phyloP scores from a whole-genome alignment of 768 basidiomycete species.

The Hericium coralloides region DNA sequence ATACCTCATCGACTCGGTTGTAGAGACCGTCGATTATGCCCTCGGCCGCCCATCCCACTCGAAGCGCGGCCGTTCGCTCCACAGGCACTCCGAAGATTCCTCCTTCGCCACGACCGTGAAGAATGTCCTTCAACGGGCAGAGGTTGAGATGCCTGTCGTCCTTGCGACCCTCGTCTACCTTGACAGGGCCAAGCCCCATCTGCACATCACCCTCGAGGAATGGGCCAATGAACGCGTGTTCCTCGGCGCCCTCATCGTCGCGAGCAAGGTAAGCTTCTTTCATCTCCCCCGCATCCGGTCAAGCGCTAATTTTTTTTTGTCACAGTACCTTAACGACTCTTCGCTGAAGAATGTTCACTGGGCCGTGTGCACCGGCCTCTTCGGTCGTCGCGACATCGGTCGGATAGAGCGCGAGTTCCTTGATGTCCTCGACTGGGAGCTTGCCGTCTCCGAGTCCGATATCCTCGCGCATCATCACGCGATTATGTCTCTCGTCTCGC shows the following conservation, averaged over 20 bases:
- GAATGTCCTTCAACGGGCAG: constrained; percentile 63
- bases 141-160: constrained; percentile 61
- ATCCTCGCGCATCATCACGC: constrained; percentile 34
- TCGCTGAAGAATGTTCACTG: constrained; percentile 84
- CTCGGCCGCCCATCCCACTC: constrained; percentile 59
- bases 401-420: constrained; percentile 75
- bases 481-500: constrained; percentile 17
- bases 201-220: constrained; percentile 73
- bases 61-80: constrained; percentile 35
- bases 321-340: constrained; percentile 77
- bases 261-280: constrained; percentile 56
- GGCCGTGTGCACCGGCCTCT: constrained; percentile 71
- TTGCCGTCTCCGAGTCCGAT: constrained; percentile 53
- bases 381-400: constrained; percentile 69
- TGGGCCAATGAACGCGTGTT: constrained; percentile 90
- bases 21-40: constrained; percentile 69
- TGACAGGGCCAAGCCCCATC: constrained; percentile 65
- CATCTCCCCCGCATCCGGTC: constrained; percentile 14
- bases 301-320: background rate
- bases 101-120: constrained; percentile 58
- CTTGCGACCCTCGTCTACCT: constrained; percentile 71
- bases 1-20: constrained; percentile 58
- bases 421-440: constrained; percentile 68
- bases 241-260: constrained; percentile 80
- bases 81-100: constrained; percentile 41